Percentiles rank a stretch among this genome's conserved stretches.
Conservation (phyloP, 805 yeast species). For the Ascoidea asiatica region DNA sequence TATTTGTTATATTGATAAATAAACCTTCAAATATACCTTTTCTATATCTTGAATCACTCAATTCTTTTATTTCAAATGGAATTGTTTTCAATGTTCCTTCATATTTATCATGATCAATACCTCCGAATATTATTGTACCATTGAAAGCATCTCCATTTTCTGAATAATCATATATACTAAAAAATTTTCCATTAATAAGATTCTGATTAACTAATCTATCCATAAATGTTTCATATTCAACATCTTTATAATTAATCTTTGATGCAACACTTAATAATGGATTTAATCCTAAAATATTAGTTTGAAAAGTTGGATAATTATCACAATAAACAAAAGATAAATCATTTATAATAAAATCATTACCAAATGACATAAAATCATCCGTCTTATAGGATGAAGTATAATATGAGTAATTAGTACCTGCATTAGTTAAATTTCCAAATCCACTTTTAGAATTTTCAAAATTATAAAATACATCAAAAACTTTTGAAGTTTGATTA, state of each 20-base stretch:
- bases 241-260: background rate
- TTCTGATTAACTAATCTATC: background rate
- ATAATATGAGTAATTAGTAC: background rate
- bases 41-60: background rate
- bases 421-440: background rate
- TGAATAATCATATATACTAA: background rate
- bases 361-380: no score
- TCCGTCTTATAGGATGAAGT: background rate
- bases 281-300: background rate
- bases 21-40: background rate
- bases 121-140: background rate
- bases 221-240: background rate
- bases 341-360: background rate
- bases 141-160: background rate
- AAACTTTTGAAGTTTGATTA: no score
- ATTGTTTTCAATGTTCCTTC: background rate
- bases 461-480: no score
- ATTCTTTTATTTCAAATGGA: background rate
- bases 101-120: background rate
- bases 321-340: background rate
- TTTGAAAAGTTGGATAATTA: background rate
- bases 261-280: background rate
- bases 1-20: background rate
- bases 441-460: no score
- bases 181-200: no score